These are phyloP conservation scores for Musa balbisiana DNA, from an alignment of 202 grass and related monocot species.

Conservation along the genomic window DNA sequence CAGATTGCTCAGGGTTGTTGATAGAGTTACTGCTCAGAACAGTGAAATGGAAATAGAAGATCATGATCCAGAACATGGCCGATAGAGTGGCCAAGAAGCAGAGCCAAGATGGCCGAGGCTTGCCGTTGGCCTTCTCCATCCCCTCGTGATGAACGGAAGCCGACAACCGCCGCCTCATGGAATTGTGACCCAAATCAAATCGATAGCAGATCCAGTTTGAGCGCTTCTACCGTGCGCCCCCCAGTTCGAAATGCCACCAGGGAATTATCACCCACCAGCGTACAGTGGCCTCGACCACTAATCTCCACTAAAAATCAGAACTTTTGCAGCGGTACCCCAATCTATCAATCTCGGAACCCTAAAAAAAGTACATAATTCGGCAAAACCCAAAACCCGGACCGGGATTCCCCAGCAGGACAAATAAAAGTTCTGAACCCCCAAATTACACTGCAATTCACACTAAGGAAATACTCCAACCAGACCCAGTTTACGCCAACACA, in stretches of 20 bases:
- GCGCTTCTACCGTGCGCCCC: not conserved
- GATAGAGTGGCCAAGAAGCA: conserved; percentile 68
- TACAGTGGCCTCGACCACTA: conserved; percentile 12
- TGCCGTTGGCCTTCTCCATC: conserved; percentile 61
- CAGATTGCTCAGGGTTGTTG: conserved; percentile 11
- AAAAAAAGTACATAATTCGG: not conserved
- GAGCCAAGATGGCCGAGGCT: conserved; percentile 52
- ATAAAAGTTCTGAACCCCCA: not conserved
- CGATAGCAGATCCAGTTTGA: conserved; percentile 4
- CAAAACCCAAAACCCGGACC: conserved; percentile 3
- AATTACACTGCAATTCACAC: not conserved
- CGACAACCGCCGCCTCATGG: conserved; percentile 62
- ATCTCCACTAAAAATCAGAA: conserved; percentile 4
- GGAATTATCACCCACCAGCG: conserved; percentile 4
- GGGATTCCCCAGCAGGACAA: not conserved
- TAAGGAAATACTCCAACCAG: not conserved
- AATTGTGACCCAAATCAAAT: conserved; percentile 2
- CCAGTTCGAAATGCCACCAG: not conserved
- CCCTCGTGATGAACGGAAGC: conserved; percentile 41
- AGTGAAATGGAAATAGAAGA: conserved; percentile 90
- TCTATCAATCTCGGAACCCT: conserved; percentile 9
- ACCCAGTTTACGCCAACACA: not conserved
- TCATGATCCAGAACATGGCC: conserved; percentile 89
- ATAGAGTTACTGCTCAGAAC: conserved; percentile 31
- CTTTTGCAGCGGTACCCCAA: not conserved